Conservation (phyloP, 2,329 filamentous ascomycete genomes). For the Penicillium paneum region DNA sequence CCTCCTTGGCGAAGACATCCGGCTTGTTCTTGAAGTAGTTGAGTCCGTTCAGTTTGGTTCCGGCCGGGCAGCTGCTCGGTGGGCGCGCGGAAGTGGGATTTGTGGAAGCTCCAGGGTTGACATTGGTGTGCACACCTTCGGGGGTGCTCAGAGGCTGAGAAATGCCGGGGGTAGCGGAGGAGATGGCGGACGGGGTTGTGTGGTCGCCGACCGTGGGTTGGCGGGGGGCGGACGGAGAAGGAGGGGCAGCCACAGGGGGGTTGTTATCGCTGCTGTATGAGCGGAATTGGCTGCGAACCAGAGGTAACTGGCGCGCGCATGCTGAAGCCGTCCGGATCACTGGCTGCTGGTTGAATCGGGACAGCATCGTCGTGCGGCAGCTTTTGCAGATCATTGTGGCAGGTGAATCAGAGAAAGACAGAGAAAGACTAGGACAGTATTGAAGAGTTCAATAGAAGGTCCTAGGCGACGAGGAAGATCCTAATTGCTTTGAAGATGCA, state of each 20-base stretch:
- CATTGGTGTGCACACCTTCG: constrained; percentile 29
- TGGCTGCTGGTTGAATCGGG: constrained; percentile 36
- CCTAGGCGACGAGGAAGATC: neutral
- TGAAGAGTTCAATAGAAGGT: neutral
- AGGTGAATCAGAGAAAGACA: neutral
- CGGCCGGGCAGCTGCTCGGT: constrained; percentile 40
- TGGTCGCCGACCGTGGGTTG: constrained; percentile 32
- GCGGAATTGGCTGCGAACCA: constrained; percentile 32
- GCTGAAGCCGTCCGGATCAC: constrained; percentile 28
- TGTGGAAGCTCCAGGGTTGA: constrained; percentile 25
- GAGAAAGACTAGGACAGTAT: neutral
- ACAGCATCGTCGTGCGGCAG: constrained; percentile 41
- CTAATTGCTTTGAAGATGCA: constrained; percentile 3
- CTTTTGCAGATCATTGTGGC: constrained; percentile 42
- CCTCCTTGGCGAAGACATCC: constrained; percentile 44
- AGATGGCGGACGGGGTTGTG: constrained; percentile 37
- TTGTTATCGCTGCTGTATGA: constrained; percentile 33
- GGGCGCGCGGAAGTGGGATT: constrained; percentile 30
- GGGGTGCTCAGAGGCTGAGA: constrained; percentile 44
- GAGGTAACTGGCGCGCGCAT: constrained; percentile 28
- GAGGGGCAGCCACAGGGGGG: constrained; percentile 26
- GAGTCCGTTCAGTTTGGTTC: constrained; percentile 41
- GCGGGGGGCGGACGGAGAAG: constrained; percentile 33
- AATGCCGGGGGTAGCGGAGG: constrained; percentile 40
- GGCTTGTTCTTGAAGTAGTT: constrained; percentile 50